These are phyloP conservation scores for Scenedesmus sp. DNA, from an alignment of 163 green algal species.

Conservation along the genomic window DNA sequence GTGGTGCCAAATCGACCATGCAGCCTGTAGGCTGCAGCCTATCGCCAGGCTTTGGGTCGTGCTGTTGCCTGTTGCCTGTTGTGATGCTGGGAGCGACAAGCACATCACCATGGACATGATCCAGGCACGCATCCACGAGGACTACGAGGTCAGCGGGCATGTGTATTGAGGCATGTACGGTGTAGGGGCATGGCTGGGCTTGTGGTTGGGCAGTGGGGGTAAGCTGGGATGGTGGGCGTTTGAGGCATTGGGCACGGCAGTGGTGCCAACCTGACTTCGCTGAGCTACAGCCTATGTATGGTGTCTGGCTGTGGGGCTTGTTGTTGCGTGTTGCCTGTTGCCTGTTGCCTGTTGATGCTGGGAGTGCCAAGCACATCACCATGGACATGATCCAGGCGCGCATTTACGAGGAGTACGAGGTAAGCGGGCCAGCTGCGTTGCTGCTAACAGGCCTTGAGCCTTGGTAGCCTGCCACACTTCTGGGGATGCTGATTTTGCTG, in stretches of 20 bases:
- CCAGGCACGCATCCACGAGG: constrained; percentile 77
- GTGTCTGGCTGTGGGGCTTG: too few species aligned
- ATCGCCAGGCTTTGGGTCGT: too few species aligned
- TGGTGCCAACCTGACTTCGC: neutral
- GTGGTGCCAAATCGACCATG: neutral
- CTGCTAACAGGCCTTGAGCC: too few species aligned
- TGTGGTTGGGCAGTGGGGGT: neutral
- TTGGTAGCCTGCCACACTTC: too few species aligned
- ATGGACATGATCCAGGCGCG: constrained; percentile 66
- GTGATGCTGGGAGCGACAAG: constrained; percentile 76
- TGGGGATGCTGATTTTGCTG: too few species aligned
- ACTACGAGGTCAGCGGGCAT: constrained; percentile 81
- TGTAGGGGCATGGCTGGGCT: neutral
- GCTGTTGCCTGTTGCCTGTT: too few species aligned
- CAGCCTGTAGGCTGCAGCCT: too few species aligned
- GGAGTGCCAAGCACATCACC: constrained; percentile 87
- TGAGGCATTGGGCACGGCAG: neutral
- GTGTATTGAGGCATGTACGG: too few species aligned
- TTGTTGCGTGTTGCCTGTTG: too few species aligned
- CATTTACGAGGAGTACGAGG: constrained; percentile 79
- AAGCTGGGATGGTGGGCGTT: neutral
- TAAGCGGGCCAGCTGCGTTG: too few species aligned
- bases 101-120: constrained; percentile 80
- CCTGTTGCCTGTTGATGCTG: too few species aligned
- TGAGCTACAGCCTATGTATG: too few species aligned